phyloP scores from a whole-genome alignment of 495 filamentous ascomycete species.

The Xanthoparmelia taractica region DNA sequence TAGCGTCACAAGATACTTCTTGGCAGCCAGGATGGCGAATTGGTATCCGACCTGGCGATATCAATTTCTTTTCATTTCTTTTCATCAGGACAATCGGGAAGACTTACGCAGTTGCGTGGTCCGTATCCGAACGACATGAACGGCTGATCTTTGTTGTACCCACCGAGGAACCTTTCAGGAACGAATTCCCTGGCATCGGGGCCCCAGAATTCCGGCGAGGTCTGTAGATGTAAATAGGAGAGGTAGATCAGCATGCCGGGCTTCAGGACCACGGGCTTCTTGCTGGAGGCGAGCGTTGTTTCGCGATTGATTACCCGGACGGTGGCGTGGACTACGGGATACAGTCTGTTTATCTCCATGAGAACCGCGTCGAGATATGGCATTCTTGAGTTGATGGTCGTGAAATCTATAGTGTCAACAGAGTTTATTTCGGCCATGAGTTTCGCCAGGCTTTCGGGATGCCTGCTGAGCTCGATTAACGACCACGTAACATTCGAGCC shows the following conservation, averaged over 20 bases:
- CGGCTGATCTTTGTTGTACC: conserved; percentile 21
- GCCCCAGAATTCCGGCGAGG: conserved; percentile 22
- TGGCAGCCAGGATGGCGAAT: conserved; percentile 22
- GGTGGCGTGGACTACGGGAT: conserved; percentile 22
- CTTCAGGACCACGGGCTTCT: conserved; percentile 20
- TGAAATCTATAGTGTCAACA: conserved; percentile 20
- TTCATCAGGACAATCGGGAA: conserved; percentile 6
- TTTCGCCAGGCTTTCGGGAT: conserved; percentile 15
- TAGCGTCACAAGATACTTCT: conserved; percentile 22
- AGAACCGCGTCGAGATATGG: conserved; percentile 23
- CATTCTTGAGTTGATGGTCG: conserved; percentile 24
- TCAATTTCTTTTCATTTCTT: neutral
- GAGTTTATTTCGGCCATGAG: conserved; percentile 23
- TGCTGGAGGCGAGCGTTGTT: conserved; percentile 15
- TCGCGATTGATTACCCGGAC: conserved; percentile 16
- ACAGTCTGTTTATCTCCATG: conserved; percentile 24
- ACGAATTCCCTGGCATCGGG: conserved; percentile 18
- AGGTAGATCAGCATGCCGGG: conserved; percentile 25
- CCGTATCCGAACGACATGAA: conserved; percentile 25
- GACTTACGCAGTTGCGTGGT: conserved; percentile 25
- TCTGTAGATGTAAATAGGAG: conserved; percentile 22
- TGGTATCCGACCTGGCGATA: conserved; percentile 16
- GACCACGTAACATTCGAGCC: conserved; percentile 17
- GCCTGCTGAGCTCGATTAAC: conserved; percentile 17
- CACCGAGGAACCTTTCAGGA: conserved; percentile 22